phyloP scores from a whole-genome alignment of 257 asterid genomes.

The Verbascum thapsus region DNA sequence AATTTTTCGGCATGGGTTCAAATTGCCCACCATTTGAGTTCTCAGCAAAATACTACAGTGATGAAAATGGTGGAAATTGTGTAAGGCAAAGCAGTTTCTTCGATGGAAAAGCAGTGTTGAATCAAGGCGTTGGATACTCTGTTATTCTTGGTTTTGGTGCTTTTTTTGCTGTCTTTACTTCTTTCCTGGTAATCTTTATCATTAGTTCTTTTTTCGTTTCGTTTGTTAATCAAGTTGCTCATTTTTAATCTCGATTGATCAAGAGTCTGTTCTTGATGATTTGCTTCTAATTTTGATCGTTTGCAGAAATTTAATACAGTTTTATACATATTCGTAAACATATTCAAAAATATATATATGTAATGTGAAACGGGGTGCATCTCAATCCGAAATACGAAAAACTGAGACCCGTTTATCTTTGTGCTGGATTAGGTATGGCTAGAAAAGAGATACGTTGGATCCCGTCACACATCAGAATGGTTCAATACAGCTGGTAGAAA shows the following conservation, averaged over 20 bases:
- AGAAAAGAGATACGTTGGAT: conserved; percentile 87
- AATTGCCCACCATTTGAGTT: conserved; percentile 74
- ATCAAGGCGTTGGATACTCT: conserved; percentile 85
- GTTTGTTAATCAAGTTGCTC: too few relatives aligned
- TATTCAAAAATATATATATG: too few relatives aligned
- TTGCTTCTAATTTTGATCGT: too few relatives aligned
- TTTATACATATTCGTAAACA: too few relatives aligned
- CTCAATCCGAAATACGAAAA: too few relatives aligned
- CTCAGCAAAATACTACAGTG: conserved; percentile 64
- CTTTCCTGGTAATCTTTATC: conserved; percentile 62
- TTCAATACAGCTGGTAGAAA: conserved; percentile 95
- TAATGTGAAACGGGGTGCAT: too few relatives aligned
- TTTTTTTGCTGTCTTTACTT: conserved; percentile 77
- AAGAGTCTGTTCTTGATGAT: too few relatives aligned
- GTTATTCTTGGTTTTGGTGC: conserved; percentile 96
- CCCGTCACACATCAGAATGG: conserved; percentile 92
- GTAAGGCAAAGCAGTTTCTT: conserved; percentile 78
- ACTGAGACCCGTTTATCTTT: too few relatives aligned
- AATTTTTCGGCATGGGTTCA: conserved; percentile 54
- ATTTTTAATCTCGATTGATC: too few relatives aligned
- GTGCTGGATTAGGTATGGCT: conserved; percentile 84
- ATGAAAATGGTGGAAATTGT: conserved; percentile 49
- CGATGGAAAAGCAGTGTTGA: conserved; percentile 71
- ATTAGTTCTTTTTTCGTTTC: too few relatives aligned
- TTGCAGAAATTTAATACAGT: too few relatives aligned